Base-by-base conservation (phyloP, 2,329 filamentous ascomycete genomes). In the Calycina marina region DNA sequence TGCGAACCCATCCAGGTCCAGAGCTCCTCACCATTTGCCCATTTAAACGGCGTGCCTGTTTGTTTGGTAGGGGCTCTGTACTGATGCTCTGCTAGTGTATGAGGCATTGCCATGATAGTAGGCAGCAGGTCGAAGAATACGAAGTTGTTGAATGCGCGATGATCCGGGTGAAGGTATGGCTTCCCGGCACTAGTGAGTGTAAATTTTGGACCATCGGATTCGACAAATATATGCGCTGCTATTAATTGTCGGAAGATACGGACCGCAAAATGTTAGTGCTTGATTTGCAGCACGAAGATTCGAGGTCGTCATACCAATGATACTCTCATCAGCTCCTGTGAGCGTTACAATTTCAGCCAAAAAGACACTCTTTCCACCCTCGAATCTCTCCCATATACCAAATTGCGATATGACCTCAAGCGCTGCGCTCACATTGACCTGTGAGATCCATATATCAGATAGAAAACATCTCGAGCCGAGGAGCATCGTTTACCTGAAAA, bases 61-160 rank as follows among this genome's bases (percentile, higher is more conserved):
- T 44, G 38, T 30, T 46, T 42, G 4, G 40, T 43, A 2, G 42
- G 43, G 8, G 43, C 43, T 40, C 45, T 44, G 32, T 46, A 42
- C 10, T 12, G 10, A 11, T 36, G 33, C 16, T 43, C 38, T 4
- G 32, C 37, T 6, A 46, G 33, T 1, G 42, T 46, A n/a, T 34
- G 36, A 12, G 40, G 41, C 36, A 44, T 44, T 22, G 40, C 42
- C 34, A 46, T 35, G 27, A 44, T 46, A 4, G 38, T 30, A 12
- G 41, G 40, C 4, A 44, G 37, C 18, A 46, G 34, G 18, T 46
- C 42, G 14, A 30, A 25, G 34, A 44, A 39, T 26, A 46, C 32
- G 4, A 46, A 30, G 27, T 40, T 43, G 27, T 41, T 46, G 36
- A 43, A 46, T 3, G 41, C 38, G 6, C 38, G 38, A 28, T 46